Base-by-base conservation (phyloP, 2,329 filamentous ascomycete species). In the Ilyonectria destructans region DNA sequence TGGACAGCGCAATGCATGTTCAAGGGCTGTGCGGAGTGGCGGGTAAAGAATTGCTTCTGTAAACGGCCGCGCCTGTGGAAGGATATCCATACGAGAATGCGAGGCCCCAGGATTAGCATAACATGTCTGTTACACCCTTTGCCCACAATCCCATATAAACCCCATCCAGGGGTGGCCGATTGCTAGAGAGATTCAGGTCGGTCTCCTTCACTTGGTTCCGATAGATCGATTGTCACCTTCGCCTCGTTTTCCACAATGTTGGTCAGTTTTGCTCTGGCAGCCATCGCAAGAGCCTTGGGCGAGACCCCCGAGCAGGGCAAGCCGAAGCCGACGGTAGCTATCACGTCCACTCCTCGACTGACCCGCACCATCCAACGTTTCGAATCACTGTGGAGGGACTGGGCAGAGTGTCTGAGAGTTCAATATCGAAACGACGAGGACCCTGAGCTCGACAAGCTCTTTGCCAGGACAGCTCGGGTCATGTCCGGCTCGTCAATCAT, bases 221-320 rank as follows among this genome's bases (percentile, higher is more conserved):
- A 55, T 40, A 54, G 48, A 55, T 43, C 40, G 49, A 37, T 40
- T 59, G 23, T 33, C 37, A 59, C 31, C 49, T 59, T 40, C 54
- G 49, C 21, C 54, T 62, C 31, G 21, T 17, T 35, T 43, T 17
- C 23, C 31, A 26, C 55, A 62, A 71, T 71, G 69, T 52, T 69
- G 26, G 63, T 48, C 46, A 71, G 58, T 33, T 71, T 71, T 40
- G 69, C 69, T 37, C 67, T 71, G 13, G 56, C 55, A 19, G 52
- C 58, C 46, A 71, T 71, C 29, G 56, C 62, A 46, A 56, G 63
- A 15, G 69, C 69, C 43, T 57, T 71, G 40, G 67, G 69, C 51
- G 69, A 71, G 46, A 71, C 69, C 21, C 48, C 69, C 35, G 67
- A 71, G 48, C 67, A 71, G 60, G 56, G 48, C 51, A 65, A 52